A percentile compares a stretch with the other conserved stretches of the same genome.
Evolutionary conservation across 352 stramenopile genomes (phyloP).

Genomic region (Phytophthora sp.): DNA sequence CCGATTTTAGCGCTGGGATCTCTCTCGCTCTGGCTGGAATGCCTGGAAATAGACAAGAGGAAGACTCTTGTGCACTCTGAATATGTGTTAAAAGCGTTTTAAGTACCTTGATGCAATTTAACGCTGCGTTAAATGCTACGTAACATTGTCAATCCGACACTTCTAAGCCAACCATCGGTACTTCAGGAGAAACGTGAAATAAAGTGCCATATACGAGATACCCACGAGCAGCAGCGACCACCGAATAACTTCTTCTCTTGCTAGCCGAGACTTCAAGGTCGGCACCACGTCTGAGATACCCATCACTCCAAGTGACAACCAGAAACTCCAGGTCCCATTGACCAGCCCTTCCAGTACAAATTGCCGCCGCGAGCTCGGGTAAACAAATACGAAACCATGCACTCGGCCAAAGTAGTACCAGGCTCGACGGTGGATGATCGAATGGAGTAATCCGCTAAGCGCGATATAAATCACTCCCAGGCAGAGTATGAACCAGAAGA

Average conservation of each 20-base stretch:
- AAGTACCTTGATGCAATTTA: too few relatives aligned
- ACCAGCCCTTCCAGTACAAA: slow-evolving; percentile 71
- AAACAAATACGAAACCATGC: slow-evolving; percentile 64
- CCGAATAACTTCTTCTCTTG: slow-evolving; percentile 56
- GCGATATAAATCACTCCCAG: slow-evolving; percentile 60
- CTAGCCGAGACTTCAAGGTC: slow-evolving; percentile 33
- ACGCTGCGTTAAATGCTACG: too few relatives aligned
- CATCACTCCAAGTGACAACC: slow-evolving; percentile 58
- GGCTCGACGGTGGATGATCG: slow-evolving; percentile 57
- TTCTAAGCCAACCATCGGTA: slow-evolving; percentile 60
- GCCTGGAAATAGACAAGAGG: too few relatives aligned
- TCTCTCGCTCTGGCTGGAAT: slow-evolving; percentile 36
- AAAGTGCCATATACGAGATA: slow-evolving; percentile 53
- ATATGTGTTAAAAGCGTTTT: too few relatives aligned
- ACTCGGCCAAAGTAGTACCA: slow-evolving; percentile 62
- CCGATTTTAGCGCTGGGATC: slow-evolving; percentile 47
- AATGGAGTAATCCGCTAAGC: slow-evolving; percentile 66
- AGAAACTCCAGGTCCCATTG: slow-evolving; percentile 70
- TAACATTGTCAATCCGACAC: not conserved
- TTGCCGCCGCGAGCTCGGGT: slow-evolving; percentile 66
- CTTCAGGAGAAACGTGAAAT: slow-evolving; percentile 68
- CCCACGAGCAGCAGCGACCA: slow-evolving; percentile 48
- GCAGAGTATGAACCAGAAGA: slow-evolving; percentile 66
- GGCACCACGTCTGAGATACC: slow-evolving; percentile 54
- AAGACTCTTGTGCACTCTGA: not conserved